These are phyloP conservation scores for Globisporangium perplexum DNA, from an alignment of 352 stramenopile species.

Conservation along the genomic window DNA sequence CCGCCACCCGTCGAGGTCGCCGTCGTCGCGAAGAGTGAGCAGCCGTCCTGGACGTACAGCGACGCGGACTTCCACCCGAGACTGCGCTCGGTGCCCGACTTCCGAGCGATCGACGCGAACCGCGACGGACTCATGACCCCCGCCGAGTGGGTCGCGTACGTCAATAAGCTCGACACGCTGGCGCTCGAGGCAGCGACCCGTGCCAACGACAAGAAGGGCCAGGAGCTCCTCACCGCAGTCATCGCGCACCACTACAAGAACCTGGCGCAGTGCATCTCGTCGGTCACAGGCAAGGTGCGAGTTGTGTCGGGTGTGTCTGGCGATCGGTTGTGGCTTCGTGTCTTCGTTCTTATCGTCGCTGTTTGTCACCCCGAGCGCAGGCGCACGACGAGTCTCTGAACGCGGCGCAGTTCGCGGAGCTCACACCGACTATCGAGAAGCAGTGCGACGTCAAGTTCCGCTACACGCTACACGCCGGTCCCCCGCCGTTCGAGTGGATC, in stretches of 20 bases:
- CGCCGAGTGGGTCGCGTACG: conserved; percentile 20
- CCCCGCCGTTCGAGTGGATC: conserved; percentile 36
- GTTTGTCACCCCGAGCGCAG: not conserved
- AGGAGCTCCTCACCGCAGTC: conserved; percentile 13
- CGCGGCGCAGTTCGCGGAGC: conserved; percentile 10
- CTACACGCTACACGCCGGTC: conserved; percentile 35
- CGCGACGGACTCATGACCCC: conserved; percentile 12
- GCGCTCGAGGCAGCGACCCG: conserved; percentile 11
- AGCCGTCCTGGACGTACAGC: not conserved
- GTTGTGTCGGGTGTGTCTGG: not conserved
- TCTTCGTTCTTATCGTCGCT: no score
- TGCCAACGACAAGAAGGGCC: conserved; percentile 1
- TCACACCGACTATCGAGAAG: conserved; percentile 16
- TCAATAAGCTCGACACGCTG: conserved; percentile 16
- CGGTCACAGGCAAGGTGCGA: conserved; percentile 10
- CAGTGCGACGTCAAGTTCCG: conserved; percentile 47
- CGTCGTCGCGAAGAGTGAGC: not conserved
- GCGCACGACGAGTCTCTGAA: conserved; percentile 10
- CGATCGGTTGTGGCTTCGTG: not conserved
- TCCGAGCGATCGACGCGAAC: conserved; percentile 19
- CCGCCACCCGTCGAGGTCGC: not conserved
- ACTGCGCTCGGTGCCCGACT: not conserved
- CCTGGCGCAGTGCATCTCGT: conserved; percentile 19
- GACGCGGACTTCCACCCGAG: not conserved
- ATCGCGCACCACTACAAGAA: conserved; percentile 29